These are phyloP conservation scores for Microsporum audouinii DNA, from an alignment of 2,329 filamentous ascomycete genomes.

Conservation along the genomic window DNA sequence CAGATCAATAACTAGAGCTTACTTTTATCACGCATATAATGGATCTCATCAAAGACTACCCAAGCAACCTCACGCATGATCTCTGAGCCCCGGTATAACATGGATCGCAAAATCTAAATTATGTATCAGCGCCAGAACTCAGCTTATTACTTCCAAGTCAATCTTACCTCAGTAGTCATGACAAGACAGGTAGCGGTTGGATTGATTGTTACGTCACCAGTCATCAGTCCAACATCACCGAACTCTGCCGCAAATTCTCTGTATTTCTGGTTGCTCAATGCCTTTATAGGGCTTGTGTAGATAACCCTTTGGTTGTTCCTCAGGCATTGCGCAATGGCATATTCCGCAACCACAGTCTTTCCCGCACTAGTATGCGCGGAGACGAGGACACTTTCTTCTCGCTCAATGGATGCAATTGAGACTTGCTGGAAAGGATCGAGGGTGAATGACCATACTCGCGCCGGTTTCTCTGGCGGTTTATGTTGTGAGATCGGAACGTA, in stretches of 20 bases:
- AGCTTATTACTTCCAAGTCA: neutral
- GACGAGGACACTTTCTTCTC: constrained; percentile 90
- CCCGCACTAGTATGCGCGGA: constrained; percentile 95
- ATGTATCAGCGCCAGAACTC: neutral
- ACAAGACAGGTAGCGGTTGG: constrained; percentile 94
- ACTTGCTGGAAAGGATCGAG: constrained; percentile 96
- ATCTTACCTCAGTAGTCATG: constrained; percentile 76
- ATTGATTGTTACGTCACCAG: constrained; percentile 97
- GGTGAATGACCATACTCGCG: constrained; percentile 73
- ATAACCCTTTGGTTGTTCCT: constrained; percentile 97
- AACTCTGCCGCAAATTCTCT: constrained; percentile 92
- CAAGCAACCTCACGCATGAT: constrained; percentile 99
- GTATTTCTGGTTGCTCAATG: constrained; percentile 96
- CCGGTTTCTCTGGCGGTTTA: constrained; percentile 76
- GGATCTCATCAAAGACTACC: constrained; percentile 98
- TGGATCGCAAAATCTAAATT: constrained; percentile 73
- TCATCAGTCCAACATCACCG: constrained; percentile 95
- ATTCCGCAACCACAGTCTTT: constrained; percentile 97
- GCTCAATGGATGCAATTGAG: constrained; percentile 86
- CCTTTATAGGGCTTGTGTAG: constrained; percentile 98
- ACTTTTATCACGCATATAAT: constrained; percentile 89
- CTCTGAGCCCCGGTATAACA: constrained; percentile 95
- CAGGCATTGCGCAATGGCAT: constrained; percentile 92
- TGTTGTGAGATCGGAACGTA: constrained; percentile 93
- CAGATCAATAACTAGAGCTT: constrained; percentile 12